Conservation (phyloP, 2,329 filamentous ascomycete genomes). For the Penicillium sp. region DNA sequence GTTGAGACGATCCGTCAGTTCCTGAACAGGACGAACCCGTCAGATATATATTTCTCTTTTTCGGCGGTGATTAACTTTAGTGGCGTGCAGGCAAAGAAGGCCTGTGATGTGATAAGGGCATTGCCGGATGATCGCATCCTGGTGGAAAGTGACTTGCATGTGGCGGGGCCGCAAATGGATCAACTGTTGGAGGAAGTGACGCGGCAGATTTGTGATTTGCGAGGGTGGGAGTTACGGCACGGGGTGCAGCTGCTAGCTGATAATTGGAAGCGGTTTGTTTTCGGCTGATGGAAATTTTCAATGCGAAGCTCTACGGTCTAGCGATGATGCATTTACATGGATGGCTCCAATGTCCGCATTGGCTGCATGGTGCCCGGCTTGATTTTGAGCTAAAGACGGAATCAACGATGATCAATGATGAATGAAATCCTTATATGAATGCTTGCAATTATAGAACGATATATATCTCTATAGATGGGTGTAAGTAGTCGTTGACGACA, state of each 20-base stretch:
- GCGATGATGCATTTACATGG: neutral
- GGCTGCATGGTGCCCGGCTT: too few species aligned
- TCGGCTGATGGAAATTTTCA: slow-evolving; percentile 48
- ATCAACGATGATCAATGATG: neutral
- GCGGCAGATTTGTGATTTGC: slow-evolving; percentile 71
- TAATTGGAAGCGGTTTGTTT: slow-evolving; percentile 78
- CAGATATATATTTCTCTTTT: slow-evolving; percentile 82
- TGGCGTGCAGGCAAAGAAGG: slow-evolving; percentile 52
- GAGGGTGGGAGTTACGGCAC: slow-evolving; percentile 71
- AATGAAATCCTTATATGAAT: neutral
- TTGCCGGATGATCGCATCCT: slow-evolving; percentile 77
- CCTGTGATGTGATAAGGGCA: slow-evolving; percentile 64
- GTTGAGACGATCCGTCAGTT: slow-evolving; percentile 76
- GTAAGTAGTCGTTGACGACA: slow-evolving; percentile 19
- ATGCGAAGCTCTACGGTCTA: neutral
- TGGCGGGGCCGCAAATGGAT: slow-evolving; percentile 80
- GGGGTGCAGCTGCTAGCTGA: slow-evolving; percentile 65
- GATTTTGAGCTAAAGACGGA: neutral
- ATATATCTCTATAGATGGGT: slow-evolving; percentile 21
- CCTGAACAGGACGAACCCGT: slow-evolving; percentile 67
- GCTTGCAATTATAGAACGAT: slow-evolving; percentile 16
- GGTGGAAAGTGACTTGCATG: slow-evolving; percentile 86
- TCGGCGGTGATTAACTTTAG: slow-evolving; percentile 78
- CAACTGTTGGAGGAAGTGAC: slow-evolving; percentile 69
- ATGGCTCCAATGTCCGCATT: neutral